Evolutionary conservation across 2,329 filamentous ascomycete genomes (phyloP), one percentile per base, ranked within the genome.

Genomic region (Talaromyces sp.): DNA sequence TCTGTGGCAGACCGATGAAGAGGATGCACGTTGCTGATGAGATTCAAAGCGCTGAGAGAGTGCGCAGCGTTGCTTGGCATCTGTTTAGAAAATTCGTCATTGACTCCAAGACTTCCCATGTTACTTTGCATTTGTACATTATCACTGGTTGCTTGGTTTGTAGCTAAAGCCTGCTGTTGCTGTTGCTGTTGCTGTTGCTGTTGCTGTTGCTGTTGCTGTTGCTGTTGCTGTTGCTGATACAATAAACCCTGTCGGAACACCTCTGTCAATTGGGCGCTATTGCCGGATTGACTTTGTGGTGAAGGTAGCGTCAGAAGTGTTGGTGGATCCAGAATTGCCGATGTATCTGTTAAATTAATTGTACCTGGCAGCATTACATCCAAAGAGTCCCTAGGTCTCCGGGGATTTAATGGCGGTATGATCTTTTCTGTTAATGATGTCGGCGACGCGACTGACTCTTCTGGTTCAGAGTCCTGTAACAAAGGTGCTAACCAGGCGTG

Each of bases 281-380:
- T 10, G 36, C 17, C 10, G 10, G 6, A 16, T 39, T 39, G 36
- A 20, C 17, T 19, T 3, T 46, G 41, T n/a, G 47, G 42, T 19
- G 27, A 16, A n/a, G 46, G 46, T 13, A 41, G 16, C 33, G 47
- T 39, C 11, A 39, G 2, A 16, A 11, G 17, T 11, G 16, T 17
- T 39, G n/a, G 8, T 39, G 36, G 17, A 19, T 16, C 36, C 6
- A 39, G 30, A 8, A 22, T 35, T 13, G 30, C 22, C n/a, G 43
- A 11, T 14, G 43, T 24, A 16, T 10, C 24, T 20, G 50, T 41
- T 42, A 54, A 32, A 16, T 50, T 17, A n/a, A 54, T 27, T n/a
- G 41, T 54, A 3, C 51, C 51, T 17, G 51, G 47, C 6, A 54
- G 35, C 42, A 50, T 35, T 11, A 49, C 41, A 33, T 54, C 47